phyloP scores from a whole-genome alignment of 371 early-diverging fungal genomes.

The Rhizopus sp. region DNA sequence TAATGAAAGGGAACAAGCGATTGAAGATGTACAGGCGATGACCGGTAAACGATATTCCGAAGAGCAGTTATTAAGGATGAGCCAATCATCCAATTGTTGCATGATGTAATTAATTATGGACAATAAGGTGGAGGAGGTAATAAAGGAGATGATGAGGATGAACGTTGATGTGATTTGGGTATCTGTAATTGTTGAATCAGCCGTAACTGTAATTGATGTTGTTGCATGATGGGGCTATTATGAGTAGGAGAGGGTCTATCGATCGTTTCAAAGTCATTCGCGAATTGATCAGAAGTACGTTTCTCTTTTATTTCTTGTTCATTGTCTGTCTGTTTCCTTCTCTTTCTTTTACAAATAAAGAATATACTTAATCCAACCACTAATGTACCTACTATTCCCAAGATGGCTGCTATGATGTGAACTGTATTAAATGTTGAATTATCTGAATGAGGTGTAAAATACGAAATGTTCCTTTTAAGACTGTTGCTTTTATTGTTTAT shows the following conservation, averaged over 20 bases:
- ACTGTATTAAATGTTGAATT: constrained; percentile 37
- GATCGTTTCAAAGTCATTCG: constrained; percentile 19
- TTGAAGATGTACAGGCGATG: constrained; percentile 63
- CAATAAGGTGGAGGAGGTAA: constrained; percentile 29
- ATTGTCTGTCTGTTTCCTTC: constrained; percentile 1
- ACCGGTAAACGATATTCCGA: constrained; percentile 48
- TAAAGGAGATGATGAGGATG: constrained; percentile 16
- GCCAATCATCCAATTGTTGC: constrained; percentile 29
- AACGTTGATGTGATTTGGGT: not conserved
- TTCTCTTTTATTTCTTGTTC: not conserved
- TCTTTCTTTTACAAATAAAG: constrained; percentile 25
- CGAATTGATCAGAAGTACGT: constrained; percentile 17
- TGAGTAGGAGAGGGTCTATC: constrained; percentile 10
- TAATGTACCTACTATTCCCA: constrained; percentile 34
- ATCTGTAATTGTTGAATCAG: constrained; percentile 15
- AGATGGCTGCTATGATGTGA: constrained; percentile 38
- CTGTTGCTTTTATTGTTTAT: not conserved
- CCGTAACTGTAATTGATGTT: constrained; percentile 24
- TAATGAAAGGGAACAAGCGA: constrained; percentile 64
- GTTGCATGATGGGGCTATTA: constrained; percentile 26
- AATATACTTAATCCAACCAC: constrained; percentile 30
- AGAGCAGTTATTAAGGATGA: constrained; percentile 42
- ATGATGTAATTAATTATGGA: constrained; percentile 34
- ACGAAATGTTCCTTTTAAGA: not conserved
- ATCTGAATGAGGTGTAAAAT: constrained; percentile 13